Conservation (phyloP, 2,329 filamentous ascomycete genomes). For the Ascosphaera aggregata region DNA sequence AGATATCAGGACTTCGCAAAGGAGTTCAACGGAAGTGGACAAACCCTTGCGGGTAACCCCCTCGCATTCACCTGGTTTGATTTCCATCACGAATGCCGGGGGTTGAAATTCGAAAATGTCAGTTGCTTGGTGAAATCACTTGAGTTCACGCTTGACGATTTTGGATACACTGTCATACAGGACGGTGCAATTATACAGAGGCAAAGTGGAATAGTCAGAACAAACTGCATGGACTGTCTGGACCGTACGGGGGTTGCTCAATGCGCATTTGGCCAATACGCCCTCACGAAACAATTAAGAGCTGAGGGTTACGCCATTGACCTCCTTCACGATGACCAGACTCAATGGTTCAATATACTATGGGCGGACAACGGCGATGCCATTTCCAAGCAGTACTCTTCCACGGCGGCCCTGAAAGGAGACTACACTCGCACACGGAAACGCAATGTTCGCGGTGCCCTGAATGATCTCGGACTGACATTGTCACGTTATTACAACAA, state of each 20-base stretch:
- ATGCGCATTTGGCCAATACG: constrained; percentile 90
- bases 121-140: constrained; percentile 81
- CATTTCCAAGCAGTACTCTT: constrained; percentile 87
- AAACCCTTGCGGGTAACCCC: constrained; percentile 62
- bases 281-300: constrained; percentile 75
- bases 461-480: constrained; percentile 79
- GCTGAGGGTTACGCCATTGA: constrained; percentile 66
- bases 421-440: constrained; percentile 87
- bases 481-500: constrained; percentile 56
- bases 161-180: constrained; percentile 44
- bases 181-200: constrained; percentile 53
- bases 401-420: constrained; percentile 84
- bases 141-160: constrained; percentile 68
- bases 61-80: constrained; percentile 97
- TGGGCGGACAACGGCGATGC: constrained; percentile 98
- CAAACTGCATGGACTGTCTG: constrained; percentile 94
- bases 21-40: constrained; percentile 80
- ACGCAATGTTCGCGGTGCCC: constrained; percentile 68
- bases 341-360: constrained; percentile 81
- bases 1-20: constrained; percentile 73
- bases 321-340: constrained; percentile 51
- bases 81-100: constrained; percentile 75
- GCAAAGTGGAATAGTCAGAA: constrained; percentile 82
- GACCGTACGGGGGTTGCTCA: constrained; percentile 95
- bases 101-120: constrained; percentile 99